Conservation (phyloP, 2,329 filamentous ascomycete species). For the Aspergillus pseudoterreus region DNA sequence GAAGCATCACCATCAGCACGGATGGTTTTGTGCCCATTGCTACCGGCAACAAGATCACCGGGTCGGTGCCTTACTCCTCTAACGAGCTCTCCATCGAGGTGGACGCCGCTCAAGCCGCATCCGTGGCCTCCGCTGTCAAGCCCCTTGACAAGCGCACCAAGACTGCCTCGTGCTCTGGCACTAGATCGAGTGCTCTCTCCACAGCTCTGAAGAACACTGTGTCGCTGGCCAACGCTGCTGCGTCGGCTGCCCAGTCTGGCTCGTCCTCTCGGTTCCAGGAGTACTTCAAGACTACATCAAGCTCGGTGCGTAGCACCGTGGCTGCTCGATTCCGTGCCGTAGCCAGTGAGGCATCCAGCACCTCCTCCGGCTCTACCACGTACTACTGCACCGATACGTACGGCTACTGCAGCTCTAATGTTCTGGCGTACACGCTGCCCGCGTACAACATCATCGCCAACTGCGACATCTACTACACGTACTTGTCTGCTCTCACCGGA, state of each 20-base stretch:
- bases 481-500: constrained; percentile 47
- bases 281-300: constrained; percentile 61
- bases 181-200: constrained; percentile 42
- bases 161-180: constrained; percentile 54
- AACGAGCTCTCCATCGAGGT: constrained; percentile 58
- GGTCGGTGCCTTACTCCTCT: constrained; percentile 55
- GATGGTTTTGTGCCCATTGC: constrained; percentile 57
- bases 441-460: constrained; percentile 55
- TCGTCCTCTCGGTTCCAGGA: constrained; percentile 36
- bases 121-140: constrained; percentile 46
- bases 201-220: constrained; percentile 54
- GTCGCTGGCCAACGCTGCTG: constrained; percentile 45
- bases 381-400: constrained; percentile 61
- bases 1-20: constrained; percentile 55
- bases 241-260: constrained; percentile 48
- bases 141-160: constrained; percentile 45
- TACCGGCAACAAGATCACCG: constrained; percentile 49
- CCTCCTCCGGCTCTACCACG: constrained; percentile 45
- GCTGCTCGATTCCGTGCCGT: constrained; percentile 51
- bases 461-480: constrained; percentile 56
- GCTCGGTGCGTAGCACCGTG: constrained; percentile 48
- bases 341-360: constrained; percentile 53
- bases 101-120: constrained; percentile 53
- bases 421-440: constrained; percentile 62
- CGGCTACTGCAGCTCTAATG: constrained; percentile 48